Evolutionary conservation across 2,329 filamentous ascomycete species (phyloP).

Genomic region (Fusarium algeriense): DNA sequence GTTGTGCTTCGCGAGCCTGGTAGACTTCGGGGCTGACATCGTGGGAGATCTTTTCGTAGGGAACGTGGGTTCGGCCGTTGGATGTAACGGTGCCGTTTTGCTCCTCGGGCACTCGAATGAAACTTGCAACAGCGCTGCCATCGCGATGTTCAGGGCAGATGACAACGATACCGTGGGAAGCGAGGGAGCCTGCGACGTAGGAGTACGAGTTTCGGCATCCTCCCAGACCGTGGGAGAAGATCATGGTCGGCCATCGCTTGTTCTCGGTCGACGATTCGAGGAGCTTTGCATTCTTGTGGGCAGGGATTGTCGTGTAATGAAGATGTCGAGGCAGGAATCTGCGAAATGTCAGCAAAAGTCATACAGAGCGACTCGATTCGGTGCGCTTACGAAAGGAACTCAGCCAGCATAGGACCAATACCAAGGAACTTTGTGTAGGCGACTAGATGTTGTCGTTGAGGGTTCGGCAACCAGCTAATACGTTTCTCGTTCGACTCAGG

Average conservation of each 20-base stretch:
- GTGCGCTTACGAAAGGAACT: slow-evolving; percentile 68
- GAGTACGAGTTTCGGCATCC: slow-evolving; percentile 87
- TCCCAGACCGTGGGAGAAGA: slow-evolving; percentile 89
- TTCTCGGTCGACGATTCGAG: slow-evolving; percentile 61
- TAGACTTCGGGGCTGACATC: slow-evolving; percentile 74
- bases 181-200: slow-evolving; percentile 81
- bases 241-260: slow-evolving; percentile 80
- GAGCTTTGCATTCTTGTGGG: slow-evolving; percentile 76
- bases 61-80: slow-evolving; percentile 52
- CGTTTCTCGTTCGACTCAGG: slow-evolving; percentile 65
- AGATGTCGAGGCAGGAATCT: slow-evolving; percentile 78
- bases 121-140: slow-evolving; percentile 80
- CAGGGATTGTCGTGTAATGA: slow-evolving; percentile 79
- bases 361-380: rapidly evolving
- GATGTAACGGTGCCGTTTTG: slow-evolving; percentile 50
- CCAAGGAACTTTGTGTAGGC: slow-evolving; percentile 84
- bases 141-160: slow-evolving; percentile 87
- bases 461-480: slow-evolving; percentile 82
- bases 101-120: slow-evolving; percentile 72
- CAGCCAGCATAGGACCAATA: slow-evolving; percentile 67
- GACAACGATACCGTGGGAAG: slow-evolving; percentile 84
- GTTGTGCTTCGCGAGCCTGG: slow-evolving; percentile 74
- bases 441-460: slow-evolving; percentile 79
- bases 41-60: slow-evolving; percentile 70
- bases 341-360: slow-evolving; percentile 5